Base-by-base conservation (phyloP, 192 early-diverging fungal genomes). In the Funneliformis mosseae region DNA sequence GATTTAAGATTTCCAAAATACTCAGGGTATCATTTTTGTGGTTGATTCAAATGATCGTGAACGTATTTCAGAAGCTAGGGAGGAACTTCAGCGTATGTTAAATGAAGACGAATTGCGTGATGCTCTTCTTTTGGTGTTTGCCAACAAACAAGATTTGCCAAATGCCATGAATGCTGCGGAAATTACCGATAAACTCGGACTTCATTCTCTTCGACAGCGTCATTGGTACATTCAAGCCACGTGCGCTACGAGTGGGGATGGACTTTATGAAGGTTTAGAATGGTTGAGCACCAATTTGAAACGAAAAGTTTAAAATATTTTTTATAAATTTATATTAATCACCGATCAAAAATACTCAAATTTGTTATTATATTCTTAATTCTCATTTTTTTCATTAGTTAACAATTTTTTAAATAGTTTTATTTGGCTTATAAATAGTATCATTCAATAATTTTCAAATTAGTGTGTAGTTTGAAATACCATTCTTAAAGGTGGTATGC, bases 71-170 rank as follows among this genome's bases (percentile, higher is more conserved):
- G 96, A 98, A 88, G 97, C 97, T 67, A 93, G 94, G 77, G 96
- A 96, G 60, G 97, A 98, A 89, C 90, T 99, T 66, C 92, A 95
- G 82, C 93, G 95, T 78, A 97, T 98, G 95, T 86, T 99, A 73
- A 94, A 94, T 87, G 97, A 98, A 88, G 95, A 97, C 85, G 96
- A 98, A 87, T 93, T 99, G 73, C 93, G 94, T 85, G 92, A 95
- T 79, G 96, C 95, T 42, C 87, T 93, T 76, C 88, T 99, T 64
- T 85, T 99, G 62, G 95, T 99, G 33, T 96, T 98, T 88, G 97
- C 97, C 87, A 99, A 99, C 93, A 99, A 99, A 91, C 98, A 99
- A 86, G 98, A 99, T 92, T 87, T 97, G 80, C 95, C 96, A 80
- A 95, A 96, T 87, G 96, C 97, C 83, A 97, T 98, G 95, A 94